These are phyloP conservation scores for Grifola frondosa DNA, from an alignment of 1,284 basidiomycete genomes.

Conservation along the genomic window DNA sequence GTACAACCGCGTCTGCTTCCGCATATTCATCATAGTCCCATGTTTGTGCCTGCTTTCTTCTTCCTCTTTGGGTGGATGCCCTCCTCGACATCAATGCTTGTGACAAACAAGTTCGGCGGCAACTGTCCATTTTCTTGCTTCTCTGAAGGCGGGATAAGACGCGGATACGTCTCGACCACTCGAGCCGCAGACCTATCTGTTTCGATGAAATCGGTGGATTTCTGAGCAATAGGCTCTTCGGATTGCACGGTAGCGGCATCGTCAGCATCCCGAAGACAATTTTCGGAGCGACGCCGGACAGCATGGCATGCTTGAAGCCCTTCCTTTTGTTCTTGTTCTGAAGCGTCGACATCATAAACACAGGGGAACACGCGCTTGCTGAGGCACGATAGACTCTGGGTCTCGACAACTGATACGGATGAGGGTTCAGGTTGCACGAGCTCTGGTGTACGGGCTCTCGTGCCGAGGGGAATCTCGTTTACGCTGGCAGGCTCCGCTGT, in stretches of 20 bases:
- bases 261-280: slow-evolving; percentile 51
- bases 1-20: slow-evolving; percentile 15
- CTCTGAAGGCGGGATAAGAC: slow-evolving; percentile 65
- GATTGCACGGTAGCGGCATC: neutral
- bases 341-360: slow-evolving; percentile 55
- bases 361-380: slow-evolving; percentile 8
- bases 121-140: slow-evolving; percentile 47
- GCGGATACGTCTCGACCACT: slow-evolving; percentile 23
- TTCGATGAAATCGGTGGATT: neutral
- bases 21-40: slow-evolving; percentile 12
- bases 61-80: slow-evolving; percentile 29
- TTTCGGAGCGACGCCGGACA: slow-evolving; percentile 47
- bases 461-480: slow-evolving; percentile 39
- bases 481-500: slow-evolving; percentile 21
- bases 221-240: no score
- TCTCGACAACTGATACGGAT: neutral
- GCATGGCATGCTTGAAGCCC: slow-evolving; percentile 57
- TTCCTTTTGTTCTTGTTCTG: slow-evolving; percentile 75
- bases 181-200: no score
- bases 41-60: neutral
- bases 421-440: neutral
- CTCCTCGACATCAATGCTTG: slow-evolving; percentile 64
- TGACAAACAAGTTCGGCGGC: slow-evolving; percentile 65
- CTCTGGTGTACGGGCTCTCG: slow-evolving; percentile 12
- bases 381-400: slow-evolving; percentile 1